A percentile compares a stretch with the other conserved stretches of the same genome.
Evolutionary conservation across 108 stramenopile genomes (phyloP).

Genomic region (Nitzschia sp.): DNA sequence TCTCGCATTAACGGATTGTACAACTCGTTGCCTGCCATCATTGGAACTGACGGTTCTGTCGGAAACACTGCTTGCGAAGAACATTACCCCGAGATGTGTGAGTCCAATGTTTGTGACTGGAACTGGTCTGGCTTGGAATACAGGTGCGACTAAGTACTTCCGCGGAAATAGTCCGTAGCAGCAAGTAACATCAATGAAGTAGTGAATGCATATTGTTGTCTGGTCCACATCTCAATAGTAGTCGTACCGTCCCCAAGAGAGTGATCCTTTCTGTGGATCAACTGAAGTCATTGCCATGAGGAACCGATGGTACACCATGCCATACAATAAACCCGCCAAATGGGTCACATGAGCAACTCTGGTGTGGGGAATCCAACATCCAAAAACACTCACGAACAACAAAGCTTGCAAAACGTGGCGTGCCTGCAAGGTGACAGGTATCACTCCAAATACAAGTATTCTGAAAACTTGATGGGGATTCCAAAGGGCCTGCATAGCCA

Average conservation of each 20-base stretch:
- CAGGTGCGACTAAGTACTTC: neutral
- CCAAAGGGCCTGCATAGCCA: conserved; percentile 56
- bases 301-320: conserved; percentile 56
- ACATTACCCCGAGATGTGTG: neutral
- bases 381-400: conserved; percentile 41
- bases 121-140: no score
- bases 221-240: no score
- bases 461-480: conserved; percentile 48
- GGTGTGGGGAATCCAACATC: conserved; percentile 25
- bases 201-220: no score
- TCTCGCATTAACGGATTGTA: neutral
- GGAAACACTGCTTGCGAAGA: neutral
- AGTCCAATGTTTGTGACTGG: neutral
- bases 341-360: conserved; percentile 63
- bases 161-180: no score
- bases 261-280: neutral
- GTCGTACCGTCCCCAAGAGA: neutral
- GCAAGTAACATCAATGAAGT: no score
- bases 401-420: conserved; percentile 45
- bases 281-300: conserved; percentile 31
- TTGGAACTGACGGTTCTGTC: neutral
- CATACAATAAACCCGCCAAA: conserved; percentile 77
- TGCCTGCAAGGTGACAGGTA: conserved; percentile 62
- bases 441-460: conserved; percentile 44
- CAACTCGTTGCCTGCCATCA: neutral